Conservation (phyloP, 495 filamentous ascomycete species). For the Penicillium bovifimosum region DNA sequence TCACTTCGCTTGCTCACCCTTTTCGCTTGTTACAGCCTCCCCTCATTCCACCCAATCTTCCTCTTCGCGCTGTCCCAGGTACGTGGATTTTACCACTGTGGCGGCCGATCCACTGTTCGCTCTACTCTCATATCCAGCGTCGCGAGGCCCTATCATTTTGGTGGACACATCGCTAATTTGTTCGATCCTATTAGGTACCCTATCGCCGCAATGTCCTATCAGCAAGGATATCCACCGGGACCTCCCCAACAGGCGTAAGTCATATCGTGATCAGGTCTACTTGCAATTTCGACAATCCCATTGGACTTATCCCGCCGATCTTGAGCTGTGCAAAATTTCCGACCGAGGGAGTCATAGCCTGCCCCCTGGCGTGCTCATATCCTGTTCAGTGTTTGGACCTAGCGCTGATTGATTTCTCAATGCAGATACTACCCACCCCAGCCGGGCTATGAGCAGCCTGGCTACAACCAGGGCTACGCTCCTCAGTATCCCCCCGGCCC, state of each 20-base stretch:
- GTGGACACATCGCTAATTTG: slow-evolving; percentile 6
- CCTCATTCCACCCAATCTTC: background rate
- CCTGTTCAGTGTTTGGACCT: background rate
- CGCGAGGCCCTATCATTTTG: background rate
- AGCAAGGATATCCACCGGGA: slow-evolving; percentile 23
- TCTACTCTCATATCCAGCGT: background rate
- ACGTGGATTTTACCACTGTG: slow-evolving; percentile 6
- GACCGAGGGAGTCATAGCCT: background rate
- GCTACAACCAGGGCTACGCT: slow-evolving; percentile 11
- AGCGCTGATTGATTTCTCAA: background rate
- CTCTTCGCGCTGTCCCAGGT: background rate
- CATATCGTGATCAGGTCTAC: background rate
- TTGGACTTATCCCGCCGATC: background rate
- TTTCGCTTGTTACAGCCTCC: slow-evolving; percentile 3
- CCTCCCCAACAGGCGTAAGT: slow-evolving; percentile 16
- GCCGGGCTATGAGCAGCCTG: slow-evolving; percentile 12
- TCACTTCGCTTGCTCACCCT: slow-evolving; percentile 16
- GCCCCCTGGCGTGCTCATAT: background rate
- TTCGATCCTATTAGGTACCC: background rate
- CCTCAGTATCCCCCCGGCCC: slow-evolving; percentile 6
- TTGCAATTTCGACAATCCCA: background rate
- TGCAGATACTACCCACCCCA: slow-evolving; percentile 15
- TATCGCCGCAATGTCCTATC: slow-evolving; percentile 33
- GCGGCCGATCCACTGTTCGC: background rate
- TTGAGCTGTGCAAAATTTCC: background rate